phyloP scores from a whole-genome alignment of 805 yeast species.

The Myxozyma mucilagina region DNA sequence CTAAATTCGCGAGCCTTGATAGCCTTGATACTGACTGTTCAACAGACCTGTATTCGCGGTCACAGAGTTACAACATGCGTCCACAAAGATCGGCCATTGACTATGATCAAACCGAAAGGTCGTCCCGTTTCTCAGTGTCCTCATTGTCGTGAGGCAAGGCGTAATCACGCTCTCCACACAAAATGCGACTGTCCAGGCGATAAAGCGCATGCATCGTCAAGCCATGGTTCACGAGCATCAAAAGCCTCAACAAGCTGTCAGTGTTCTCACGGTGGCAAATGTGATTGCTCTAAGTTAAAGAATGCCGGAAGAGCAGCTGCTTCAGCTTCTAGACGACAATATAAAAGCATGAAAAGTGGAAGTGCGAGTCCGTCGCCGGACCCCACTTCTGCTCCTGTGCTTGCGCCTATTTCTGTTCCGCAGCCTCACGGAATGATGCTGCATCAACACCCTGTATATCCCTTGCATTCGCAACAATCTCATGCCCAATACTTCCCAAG shows the following conservation, averaged over 20 bases:
- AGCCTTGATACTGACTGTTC: background rate
- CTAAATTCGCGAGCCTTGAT: background rate
- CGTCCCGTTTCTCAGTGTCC: slow-evolving; percentile 90
- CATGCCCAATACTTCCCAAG: background rate
- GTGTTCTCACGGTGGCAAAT: slow-evolving; percentile 16
- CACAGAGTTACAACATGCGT: slow-evolving; percentile 93
- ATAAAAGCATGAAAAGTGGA: background rate
- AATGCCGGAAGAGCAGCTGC: slow-evolving; percentile 24
- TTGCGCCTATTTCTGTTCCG: background rate
- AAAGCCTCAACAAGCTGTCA: slow-evolving; percentile 7
- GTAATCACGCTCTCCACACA: slow-evolving; percentile 63
- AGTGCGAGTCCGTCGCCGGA: slow-evolving; percentile 2
- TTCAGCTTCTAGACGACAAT: background rate
- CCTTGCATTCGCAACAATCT: background rate
- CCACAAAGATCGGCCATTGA: slow-evolving; percentile 86
- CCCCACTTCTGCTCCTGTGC: no score
- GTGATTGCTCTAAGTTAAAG: slow-evolving; percentile 27
- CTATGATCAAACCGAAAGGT: slow-evolving; percentile 95
- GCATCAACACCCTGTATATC: background rate
- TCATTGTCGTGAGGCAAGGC: slow-evolving; percentile 78
- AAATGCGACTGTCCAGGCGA: slow-evolving; percentile 57
- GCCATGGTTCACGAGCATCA: background rate
- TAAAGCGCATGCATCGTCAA: slow-evolving; percentile 29
- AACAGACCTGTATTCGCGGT: slow-evolving; percentile 74
- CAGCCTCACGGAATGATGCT: background rate